Base-by-base conservation (phyloP, 805 yeast species). In the Zygosaccharomyces bailii region DNA sequence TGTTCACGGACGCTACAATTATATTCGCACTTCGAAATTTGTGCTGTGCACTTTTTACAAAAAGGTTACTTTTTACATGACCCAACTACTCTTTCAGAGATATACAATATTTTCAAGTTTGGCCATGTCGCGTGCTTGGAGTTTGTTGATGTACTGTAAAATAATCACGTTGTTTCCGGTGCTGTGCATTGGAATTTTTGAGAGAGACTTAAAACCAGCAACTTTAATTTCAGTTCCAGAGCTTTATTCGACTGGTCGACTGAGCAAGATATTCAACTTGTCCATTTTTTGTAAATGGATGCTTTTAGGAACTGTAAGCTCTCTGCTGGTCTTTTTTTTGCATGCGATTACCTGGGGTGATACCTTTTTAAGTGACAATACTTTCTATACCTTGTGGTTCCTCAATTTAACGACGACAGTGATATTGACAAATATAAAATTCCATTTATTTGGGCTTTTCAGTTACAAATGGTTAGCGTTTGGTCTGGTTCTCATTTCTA, bases 1-100 rank as follows among this genome's bases (percentile, higher is more conserved):
- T 36, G 99, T 95, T 5, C 96, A 93, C 68, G 99, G 99, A 1
- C 76, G 98, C 19, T 93, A 95, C 74, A 95, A 93, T 63, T 93
- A 93, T 60, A 79, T 88, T 51, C 73, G 99, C 45, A 88, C 97
- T 0, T 80, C 91, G 34, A 91, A 90, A 63, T 93, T 93, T 66
- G 89, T 93, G 34, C 71, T 93, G 51, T 83, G 95, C 47, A 93
- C 99, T 0, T 93, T 93, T 61, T 93, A 90, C 79, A 93, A 93
- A 63, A 99, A 93, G 62, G 71, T 91, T 44, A 65, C 90, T 57
- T 93, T 93, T 60, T 93, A 93, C 58, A 69, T 91, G 59, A 80
- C 96, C 0, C 99, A 93, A 67, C 80, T 86, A 20, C 74, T 89
- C 14, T 93, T 80, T 65, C 99, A 93, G 63, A 69, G 95, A 49